Evolutionary conservation across 2,329 filamentous ascomycete species (phyloP), one percentile per base, ranked within the genome.

Genomic region (Penicillium sp.): DNA sequence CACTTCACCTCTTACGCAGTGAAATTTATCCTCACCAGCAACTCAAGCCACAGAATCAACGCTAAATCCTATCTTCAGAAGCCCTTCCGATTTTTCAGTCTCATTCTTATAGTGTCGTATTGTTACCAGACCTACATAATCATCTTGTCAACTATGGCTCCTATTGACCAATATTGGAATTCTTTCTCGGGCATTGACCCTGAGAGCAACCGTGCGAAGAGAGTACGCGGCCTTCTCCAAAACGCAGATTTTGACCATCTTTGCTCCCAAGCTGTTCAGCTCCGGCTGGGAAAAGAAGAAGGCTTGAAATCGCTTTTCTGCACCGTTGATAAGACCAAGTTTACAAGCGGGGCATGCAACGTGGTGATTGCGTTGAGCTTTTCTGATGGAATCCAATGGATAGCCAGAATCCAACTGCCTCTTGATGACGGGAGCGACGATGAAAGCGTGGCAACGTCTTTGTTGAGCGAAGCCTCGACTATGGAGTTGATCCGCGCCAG

Each of bases 301-400:
- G n/a, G 8, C 10, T 9, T 30, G 13, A 5, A 20, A 26, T 7
- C 9, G 9, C 11, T 40, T 2, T 20, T 16, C 30, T 35, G 37
- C 17, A 16, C 30, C 9, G 20, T 40, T 10, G 23, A 40, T 13
- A 33, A 10, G 2, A 10, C 23, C 21, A 40, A 32, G 19, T 40
- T 40, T 18, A 17, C 37, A 27, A 34, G 30, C 9, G 37, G 37
- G 9, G 21, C 30, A 20, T 40, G 21, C 23, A 40, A 40, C 20
- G 14, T 40, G 1, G 37, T 40, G n/a, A 13, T 40, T 10, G 37
- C 37, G n/a, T 20, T 40, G 9, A 34, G 8, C n/a, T 35, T 40
- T 18, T 40, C 37, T 1, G 37, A 40, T 34, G 17, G 9, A 10
- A 27, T 9, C 7, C 37, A 40, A 34, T 40, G 37, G 37, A 16